Conservation (phyloP, 768 basidiomycete species). For the Porpolomopsis calyptriformis region DNA sequence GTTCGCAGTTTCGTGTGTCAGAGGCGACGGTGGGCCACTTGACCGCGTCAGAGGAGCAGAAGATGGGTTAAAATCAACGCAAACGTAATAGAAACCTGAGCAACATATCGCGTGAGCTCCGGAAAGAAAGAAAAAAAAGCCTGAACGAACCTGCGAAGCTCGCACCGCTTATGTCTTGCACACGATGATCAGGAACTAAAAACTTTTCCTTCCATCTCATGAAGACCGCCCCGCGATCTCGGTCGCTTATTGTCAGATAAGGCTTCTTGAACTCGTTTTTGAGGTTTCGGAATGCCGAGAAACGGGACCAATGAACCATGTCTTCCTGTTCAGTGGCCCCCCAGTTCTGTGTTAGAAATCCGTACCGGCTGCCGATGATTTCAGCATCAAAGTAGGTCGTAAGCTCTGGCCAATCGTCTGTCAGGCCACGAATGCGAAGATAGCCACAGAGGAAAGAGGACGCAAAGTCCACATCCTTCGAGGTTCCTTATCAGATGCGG, state of each 20-base stretch:
- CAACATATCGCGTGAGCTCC: too few species aligned
- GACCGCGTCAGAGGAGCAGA: constrained; percentile 21
- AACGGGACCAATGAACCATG: constrained; percentile 88
- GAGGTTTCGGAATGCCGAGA: constrained; percentile 81
- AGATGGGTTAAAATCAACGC: constrained; percentile 81
- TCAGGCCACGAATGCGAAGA: constrained; percentile 84
- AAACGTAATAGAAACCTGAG: constrained; percentile 88
- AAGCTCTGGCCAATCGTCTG: constrained; percentile 89
- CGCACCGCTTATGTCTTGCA: constrained; percentile 89
- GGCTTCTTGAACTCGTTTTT: constrained; percentile 72
- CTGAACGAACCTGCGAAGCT: constrained; percentile 84
- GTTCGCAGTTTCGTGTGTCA: constrained; percentile 10
- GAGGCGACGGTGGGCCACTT: constrained; percentile 17
- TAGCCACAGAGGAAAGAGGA: constrained; percentile 85
- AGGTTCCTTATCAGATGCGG: constrained; percentile 5
- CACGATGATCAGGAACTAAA: constrained; percentile 88
- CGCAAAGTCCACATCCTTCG: constrained; percentile 79
- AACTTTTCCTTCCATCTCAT: constrained; percentile 98
- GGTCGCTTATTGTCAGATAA: constrained; percentile 64
- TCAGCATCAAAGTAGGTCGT: constrained; percentile 97
- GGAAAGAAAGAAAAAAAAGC: too few species aligned
- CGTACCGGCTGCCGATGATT: constrained; percentile 84
- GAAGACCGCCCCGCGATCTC: constrained; percentile 75
- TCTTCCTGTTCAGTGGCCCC: constrained; percentile 88
- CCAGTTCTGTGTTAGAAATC: constrained; percentile 85